Evolutionary conservation across 495 filamentous ascomycete species (phyloP), one percentile per base, ranked within the genome.

Genomic region (Amniculicola lignicola): DNA sequence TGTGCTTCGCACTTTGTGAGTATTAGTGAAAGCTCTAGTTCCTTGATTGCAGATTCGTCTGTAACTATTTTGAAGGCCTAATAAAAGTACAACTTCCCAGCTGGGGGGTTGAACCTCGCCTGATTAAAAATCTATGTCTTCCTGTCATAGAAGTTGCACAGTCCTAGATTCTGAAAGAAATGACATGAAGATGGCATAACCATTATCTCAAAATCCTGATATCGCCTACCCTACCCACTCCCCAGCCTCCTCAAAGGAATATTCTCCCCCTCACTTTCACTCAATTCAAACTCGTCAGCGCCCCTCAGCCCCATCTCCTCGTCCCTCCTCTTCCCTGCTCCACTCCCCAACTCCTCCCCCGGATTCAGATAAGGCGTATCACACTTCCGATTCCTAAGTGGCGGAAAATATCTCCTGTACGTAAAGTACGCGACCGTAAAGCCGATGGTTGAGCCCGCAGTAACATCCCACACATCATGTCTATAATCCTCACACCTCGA

Each of bases 381-480:
- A 59, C 84, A 86, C 24, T 59, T 56, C 16, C 53, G 50, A 11
- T 71, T 75, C 19, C 72, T 65, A 53, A 86, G 61, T 4, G 70
- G 52, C 1, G 83, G 83, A 63, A 80, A 87, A 62, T 85, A 86
- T 45, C 83, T 77, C 56, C 88, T 73, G 63, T 96, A 98, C 21
- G 85, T 89, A 71, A 90, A 94, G 63, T 86, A 87, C 15, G 88
- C 83, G 9, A 96, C 73, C 5, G 74, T 66, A 57, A 85, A 77
- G 1, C 93, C 93, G 11, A 99, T 74, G 24, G 87, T 54, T 0
- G 80, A 83, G 0, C 93, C 93, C 14, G 75, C 74, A 21, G 81
- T 86, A 16, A 99, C 94, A 73, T 99, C 93, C 43, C 85, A 95
- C 3, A 94, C 87, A 67, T 97, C 94, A 61, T 99, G 93, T 22